Evolutionary conservation across 306 rosid species (phyloP).

Genomic region (Ceratonia siliqua): DNA sequence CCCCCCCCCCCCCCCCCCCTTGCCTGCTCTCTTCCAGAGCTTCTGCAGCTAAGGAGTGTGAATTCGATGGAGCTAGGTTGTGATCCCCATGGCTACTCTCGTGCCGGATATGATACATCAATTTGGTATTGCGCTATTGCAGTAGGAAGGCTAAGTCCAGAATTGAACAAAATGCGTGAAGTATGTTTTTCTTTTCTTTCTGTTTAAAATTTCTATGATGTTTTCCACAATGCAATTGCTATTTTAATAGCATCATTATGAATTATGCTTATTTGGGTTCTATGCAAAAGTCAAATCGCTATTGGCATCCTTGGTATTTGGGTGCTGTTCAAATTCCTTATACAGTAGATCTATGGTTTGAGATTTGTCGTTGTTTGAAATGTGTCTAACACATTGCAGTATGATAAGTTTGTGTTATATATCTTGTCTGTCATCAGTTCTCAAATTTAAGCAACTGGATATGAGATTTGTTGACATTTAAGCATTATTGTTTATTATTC

Average conservation of each 20-base stretch:
- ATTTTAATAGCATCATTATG: background rate
- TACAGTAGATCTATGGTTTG: background rate
- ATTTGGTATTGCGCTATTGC: conserved; percentile 92
- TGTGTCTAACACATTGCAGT: background rate
- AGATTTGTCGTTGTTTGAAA: background rate
- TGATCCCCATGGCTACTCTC: conserved; percentile 85
- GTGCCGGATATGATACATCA: conserved; percentile 73
- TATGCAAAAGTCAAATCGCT: conserved; percentile 7
- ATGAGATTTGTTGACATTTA: background rate
- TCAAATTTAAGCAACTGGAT: background rate
- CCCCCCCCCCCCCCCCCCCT: conserved; percentile 8
- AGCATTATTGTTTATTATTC: background rate
- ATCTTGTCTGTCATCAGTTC: conserved; percentile 12
- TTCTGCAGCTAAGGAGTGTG: conserved; percentile 73
- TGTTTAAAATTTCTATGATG: conserved; percentile 21
- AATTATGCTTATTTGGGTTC: conserved; percentile 17
- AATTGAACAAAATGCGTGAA: conserved; percentile 83
- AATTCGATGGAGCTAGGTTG: conserved; percentile 93
- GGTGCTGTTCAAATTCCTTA: conserved; percentile 5
- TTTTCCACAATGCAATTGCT: background rate
- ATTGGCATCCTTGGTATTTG: conserved; percentile 10
- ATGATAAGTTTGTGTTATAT: background rate
- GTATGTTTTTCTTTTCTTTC: conserved; percentile 52
- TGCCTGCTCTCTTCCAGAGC: conserved; percentile 65
- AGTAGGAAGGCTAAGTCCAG: conserved; percentile 76